Conservation (phyloP, 148 eudicot genomes). For the Persicaria tinctoria region DNA sequence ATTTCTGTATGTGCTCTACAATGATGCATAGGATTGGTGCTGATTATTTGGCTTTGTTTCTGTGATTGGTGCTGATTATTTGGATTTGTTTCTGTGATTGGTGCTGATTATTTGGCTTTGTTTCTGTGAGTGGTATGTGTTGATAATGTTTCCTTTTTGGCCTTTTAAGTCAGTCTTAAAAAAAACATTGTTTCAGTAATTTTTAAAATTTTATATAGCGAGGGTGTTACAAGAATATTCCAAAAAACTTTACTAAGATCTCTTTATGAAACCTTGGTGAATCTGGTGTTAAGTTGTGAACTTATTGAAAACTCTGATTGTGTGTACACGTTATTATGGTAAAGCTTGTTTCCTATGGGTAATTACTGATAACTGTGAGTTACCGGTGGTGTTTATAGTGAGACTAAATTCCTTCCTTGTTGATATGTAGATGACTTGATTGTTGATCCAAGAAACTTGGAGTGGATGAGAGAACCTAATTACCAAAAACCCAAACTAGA, state of each 20-base stretch:
- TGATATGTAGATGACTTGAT: constrained; percentile 65
- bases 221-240: background rate
- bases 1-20: background rate
- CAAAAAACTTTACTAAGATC: constrained; percentile 2
- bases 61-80: background rate
- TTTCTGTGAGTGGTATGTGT: background rate
- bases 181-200: background rate
- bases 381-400: background rate
- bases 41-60: background rate
- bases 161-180: background rate
- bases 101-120: too few relatives aligned
- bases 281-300: background rate
- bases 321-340: background rate
- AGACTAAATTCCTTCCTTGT: constrained; percentile 5
- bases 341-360: background rate
- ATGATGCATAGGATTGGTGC: background rate
- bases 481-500: constrained; percentile 12
- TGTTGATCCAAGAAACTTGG: constrained; percentile 91
- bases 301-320: background rate
- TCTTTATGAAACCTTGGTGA: background rate
- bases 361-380: background rate
- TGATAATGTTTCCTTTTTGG: too few relatives aligned
- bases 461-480: constrained; percentile 90
- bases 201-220: background rate
- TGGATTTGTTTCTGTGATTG: too few relatives aligned